These are phyloP conservation scores for Corylus heterophylla DNA, from an alignment of 306 rosid genomes.

Conservation along the genomic window DNA sequence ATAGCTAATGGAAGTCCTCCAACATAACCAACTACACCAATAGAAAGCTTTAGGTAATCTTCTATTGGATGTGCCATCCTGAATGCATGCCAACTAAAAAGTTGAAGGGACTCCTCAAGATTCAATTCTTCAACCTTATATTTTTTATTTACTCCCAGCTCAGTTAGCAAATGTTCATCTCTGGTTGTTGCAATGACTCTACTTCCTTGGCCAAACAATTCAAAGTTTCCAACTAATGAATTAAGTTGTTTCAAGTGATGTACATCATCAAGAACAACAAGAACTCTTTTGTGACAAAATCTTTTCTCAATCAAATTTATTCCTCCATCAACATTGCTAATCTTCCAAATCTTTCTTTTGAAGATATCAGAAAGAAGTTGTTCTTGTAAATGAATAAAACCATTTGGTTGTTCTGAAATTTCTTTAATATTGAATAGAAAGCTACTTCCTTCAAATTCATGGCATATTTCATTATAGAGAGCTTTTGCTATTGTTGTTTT, in stretches of 20 bases:
- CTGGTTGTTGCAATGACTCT: constrained; percentile 33
- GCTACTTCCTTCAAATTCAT: no score
- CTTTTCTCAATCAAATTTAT: not conserved
- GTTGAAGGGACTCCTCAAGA: constrained; percentile 17
- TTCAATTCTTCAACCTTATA: not conserved
- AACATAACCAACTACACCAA: constrained; percentile 14
- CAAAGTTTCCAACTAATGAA: not conserved
- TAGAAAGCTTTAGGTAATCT: constrained; percentile 10
- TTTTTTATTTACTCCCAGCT: not conserved
- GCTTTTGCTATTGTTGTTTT: no score
- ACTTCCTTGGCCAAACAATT: constrained; percentile 28
- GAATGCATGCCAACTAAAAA: constrained; percentile 42
- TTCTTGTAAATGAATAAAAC: constrained; percentile 14
- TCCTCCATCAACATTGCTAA: not conserved
- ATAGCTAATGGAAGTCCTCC: constrained; percentile 47
- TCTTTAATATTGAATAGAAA: constrained; percentile 12
- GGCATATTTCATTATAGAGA: no score
- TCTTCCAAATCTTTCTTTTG: not conserved
- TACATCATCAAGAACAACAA: constrained; percentile 22
- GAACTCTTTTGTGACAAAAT: not conserved
- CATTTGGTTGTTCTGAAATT: not conserved
- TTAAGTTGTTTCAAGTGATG: not conserved
- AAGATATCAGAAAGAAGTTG: constrained; percentile 22
- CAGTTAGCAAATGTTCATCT: constrained; percentile 6
- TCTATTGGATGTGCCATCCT: not conserved